Conservation (phyloP, 441 rosid species). For the Biscutella auriculata region DNA sequence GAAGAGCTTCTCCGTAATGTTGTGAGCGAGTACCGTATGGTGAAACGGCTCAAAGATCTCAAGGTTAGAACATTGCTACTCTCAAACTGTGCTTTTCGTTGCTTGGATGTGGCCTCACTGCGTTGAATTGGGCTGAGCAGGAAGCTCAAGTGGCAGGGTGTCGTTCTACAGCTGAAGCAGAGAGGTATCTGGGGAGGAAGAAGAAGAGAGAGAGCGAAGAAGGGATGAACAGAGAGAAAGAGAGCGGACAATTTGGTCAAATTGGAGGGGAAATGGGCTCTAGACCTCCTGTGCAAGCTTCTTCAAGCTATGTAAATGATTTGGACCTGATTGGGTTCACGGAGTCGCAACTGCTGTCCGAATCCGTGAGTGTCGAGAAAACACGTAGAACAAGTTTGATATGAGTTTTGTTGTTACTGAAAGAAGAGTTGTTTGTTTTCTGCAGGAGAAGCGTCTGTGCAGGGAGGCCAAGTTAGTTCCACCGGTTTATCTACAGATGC, state of each 20-base stretch:
- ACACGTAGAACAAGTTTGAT: not conserved
- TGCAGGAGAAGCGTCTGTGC: slow-evolving; percentile 71
- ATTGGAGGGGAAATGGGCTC: slow-evolving; percentile 32
- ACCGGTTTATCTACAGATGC: slow-evolving; percentile 73
- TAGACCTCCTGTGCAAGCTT: slow-evolving; percentile 44
- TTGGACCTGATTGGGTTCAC: slow-evolving; percentile 44
- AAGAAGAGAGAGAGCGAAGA: slow-evolving; percentile 74
- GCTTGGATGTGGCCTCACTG: not conserved
- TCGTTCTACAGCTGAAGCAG: slow-evolving; percentile 73
- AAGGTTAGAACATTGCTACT: slow-evolving; percentile 34
- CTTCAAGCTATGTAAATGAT: slow-evolving; percentile 50
- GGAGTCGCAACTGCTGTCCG: slow-evolving; percentile 67
- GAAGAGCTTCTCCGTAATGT: slow-evolving; percentile 69
- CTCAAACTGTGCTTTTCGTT: slow-evolving; percentile 1
- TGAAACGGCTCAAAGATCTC: slow-evolving; percentile 66
- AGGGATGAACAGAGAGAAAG: slow-evolving; percentile 55
- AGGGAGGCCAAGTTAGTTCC: slow-evolving; percentile 58
- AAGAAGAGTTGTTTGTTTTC: slow-evolving; percentile 2
- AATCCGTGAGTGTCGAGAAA: slow-evolving; percentile 30
- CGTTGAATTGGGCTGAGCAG: slow-evolving; percentile 27
- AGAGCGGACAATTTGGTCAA: slow-evolving; percentile 39
- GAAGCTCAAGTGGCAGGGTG: slow-evolving; percentile 91
- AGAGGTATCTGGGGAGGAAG: slow-evolving; percentile 51
- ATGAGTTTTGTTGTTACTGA: not conserved
- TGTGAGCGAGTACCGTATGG: slow-evolving; percentile 54